Percentiles rank a stretch among this genome's conserved stretches.
Conservation (phyloP, 495 filamentous ascomycete species). For the Penicillium dipodomyicola region DNA sequence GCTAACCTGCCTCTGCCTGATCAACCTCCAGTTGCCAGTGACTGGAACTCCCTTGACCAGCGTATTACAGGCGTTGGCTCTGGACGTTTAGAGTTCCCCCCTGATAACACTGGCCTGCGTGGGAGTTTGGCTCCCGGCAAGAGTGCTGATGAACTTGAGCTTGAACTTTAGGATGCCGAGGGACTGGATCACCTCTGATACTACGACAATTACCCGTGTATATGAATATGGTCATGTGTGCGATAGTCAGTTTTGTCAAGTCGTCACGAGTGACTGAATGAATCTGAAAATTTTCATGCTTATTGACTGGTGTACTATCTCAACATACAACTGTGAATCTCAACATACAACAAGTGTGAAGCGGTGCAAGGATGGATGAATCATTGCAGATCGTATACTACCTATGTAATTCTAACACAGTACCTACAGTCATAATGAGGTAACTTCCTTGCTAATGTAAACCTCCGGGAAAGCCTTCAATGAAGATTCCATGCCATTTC, state of each 20-base stretch:
- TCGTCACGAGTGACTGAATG: conserved; percentile 16
- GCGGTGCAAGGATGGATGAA: too few relatives aligned
- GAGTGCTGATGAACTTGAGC: conserved; percentile 44
- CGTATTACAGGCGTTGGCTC: conserved; percentile 66
- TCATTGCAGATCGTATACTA: too few relatives aligned
- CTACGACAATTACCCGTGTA: conserved; percentile 29
- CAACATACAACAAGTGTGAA: neutral
- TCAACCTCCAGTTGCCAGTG: conserved; percentile 67
- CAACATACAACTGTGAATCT: neutral
- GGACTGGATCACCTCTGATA: conserved; percentile 51
- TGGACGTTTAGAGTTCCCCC: conserved; percentile 51
- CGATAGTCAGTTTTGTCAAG: conserved; percentile 12
- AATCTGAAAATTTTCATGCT: conserved; percentile 5
- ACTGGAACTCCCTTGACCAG: conserved; percentile 70
- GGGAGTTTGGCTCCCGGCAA: conserved; percentile 62
- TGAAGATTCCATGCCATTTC: too few relatives aligned
- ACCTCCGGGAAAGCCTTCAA: too few relatives aligned
- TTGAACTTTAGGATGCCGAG: conserved; percentile 58
- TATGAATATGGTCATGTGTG: conserved; percentile 14
- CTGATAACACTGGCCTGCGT: conserved; percentile 53
- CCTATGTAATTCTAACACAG: too few relatives aligned
- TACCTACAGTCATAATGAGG: too few relatives aligned
- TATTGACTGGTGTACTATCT: neutral
- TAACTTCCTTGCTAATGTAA: too few relatives aligned
- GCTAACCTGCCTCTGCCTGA: conserved; percentile 78